Conservation (phyloP, 2,329 filamentous ascomycete genomes). For the Paecilomyces variotii region DNA sequence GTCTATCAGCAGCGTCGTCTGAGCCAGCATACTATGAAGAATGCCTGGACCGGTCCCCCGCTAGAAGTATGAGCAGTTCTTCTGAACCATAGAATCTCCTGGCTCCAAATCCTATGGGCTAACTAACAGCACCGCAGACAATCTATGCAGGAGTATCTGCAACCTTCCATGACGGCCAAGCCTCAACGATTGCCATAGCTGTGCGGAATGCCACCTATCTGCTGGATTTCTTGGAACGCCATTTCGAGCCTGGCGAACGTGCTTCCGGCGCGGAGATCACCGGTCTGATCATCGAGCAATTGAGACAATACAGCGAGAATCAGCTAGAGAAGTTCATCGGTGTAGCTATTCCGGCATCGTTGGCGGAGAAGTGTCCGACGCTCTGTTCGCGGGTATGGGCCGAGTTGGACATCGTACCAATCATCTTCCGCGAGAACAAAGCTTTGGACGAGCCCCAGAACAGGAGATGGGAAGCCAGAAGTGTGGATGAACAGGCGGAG, state of each 20-base stretch:
- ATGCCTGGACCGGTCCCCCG: constrained; percentile 30
- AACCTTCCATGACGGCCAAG: constrained; percentile 29
- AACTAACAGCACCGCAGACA: constrained; percentile 17
- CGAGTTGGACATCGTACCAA: constrained; percentile 66
- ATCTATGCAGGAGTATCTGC: constrained; percentile 36
- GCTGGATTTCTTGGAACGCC: constrained; percentile 60
- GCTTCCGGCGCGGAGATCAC: constrained; percentile 41
- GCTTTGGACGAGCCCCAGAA: constrained; percentile 27
- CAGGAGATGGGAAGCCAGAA: constrained; percentile 43
- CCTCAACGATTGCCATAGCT: constrained; percentile 56
- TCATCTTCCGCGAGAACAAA: constrained; percentile 46
- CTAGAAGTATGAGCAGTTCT: constrained; percentile 23
- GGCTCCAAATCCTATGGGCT: background rate
- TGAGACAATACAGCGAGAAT: constrained; percentile 53
- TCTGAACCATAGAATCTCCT: background rate
- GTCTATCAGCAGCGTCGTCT: constrained; percentile 25
- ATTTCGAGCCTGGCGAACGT: constrained; percentile 42
- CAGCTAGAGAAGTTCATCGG: constrained; percentile 70
- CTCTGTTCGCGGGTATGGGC: constrained; percentile 67
- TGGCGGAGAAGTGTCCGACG: constrained; percentile 54
- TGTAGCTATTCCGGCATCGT: constrained; percentile 56
- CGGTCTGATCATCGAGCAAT: constrained; percentile 51
- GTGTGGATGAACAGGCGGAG: constrained; percentile 74
- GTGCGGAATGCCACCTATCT: constrained; percentile 69
- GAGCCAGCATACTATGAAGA: constrained; percentile 20